Base-by-base conservation (phyloP, 2,329 filamentous ascomycete species). In the Microcyclosporella mali region DNA sequence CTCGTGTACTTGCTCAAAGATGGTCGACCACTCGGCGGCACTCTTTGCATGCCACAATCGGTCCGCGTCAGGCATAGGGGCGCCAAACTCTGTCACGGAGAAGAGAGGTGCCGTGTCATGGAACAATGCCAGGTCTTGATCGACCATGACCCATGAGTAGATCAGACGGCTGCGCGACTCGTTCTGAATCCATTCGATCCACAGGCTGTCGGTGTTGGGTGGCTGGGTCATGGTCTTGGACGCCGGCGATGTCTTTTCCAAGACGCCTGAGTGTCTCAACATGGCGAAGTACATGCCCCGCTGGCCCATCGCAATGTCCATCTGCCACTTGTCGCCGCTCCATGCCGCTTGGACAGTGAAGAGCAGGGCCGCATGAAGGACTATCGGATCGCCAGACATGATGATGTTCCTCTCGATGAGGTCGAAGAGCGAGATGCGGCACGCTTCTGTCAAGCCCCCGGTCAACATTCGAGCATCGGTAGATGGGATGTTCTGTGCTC, bases 261-360 rank as follows among this genome's bases (percentile, higher is more conserved):
- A 66, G 66, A 83, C 77, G 16, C 82, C 81, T 1, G 80, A 81
- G 59, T 85, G 80, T 53, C 80, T 76, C 16, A 85, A 66, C 82
- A 85, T 85, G 45, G 81, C 75, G 46, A 84, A 73, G 60, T 85
- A 85, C 79, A 85, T 85, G 44, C 79, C 79, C 36, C 81, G 73
- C 61, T 85, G 82, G 21, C 82, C 81, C 79, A 85, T 84, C 32
- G 81, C 77, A 51, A 85, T 84, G 56, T 85, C 81, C 81, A 85
- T 85, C 51, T 84, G 78, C 81, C 82, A 85, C 64, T 85, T 85
- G 61, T 85, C 82, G 34, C 82, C 82, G 57, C 81, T 83, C 82
- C 82, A 86, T 1, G 79, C 79, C 6, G 81, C 82, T 18, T 84
- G 72, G 1, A 81, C 73, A 1, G 78, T 83, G 59, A 84, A 84